Base-by-base conservation (phyloP, 164 flowering plant species). In the Aristolochia contorta region DNA sequence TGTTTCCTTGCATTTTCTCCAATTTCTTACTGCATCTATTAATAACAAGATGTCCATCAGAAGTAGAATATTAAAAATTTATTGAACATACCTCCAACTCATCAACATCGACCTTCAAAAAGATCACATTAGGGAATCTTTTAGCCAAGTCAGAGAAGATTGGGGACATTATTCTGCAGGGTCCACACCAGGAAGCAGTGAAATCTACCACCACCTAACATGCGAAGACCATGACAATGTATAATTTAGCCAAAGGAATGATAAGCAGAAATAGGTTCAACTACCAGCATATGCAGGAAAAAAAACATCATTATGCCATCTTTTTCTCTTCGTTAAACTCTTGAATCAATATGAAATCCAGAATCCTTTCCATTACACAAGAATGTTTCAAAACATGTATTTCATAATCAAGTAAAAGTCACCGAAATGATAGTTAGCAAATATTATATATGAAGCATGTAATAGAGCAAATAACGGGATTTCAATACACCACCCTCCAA, bases 41-140 rank as follows among this genome's bases (percentile, higher is more conserved):
- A 20, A 49, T 13, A 49, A n/a, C 10, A 6, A 22, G n/a, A 13
- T 43, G 15, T 20, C 19, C n/a, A n/a, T 59, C 48, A 59, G 6
- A 6, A 59, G 25, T 4, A 14, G 24, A 57, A 0, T 18, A 18
- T 13, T 16, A 16, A 55, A 27, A 15, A 22, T n/a, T 1, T 0
- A 58, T 0, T 3, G 14, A 4, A 10, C 5, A 71, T 66, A 85
- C 91, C 78, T 64, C 65, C 74, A 83, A 50, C 63, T 86, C 89
- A 69, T 88, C 92, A 16, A 88, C 92, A 72, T 88, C 96, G 18
- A 88, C 92, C 80, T 88, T 86, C 63, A 88, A 75, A 70, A 88
- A 86, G 4, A 71, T 56, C 64, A 80, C 85, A 63, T 78, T 12
- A 33, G 78, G 63, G 47, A 69, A 43, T 72, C 71, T 80, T 76